Base-by-base conservation (phyloP, 345 rosid species). In the Salix purpurea region DNA sequence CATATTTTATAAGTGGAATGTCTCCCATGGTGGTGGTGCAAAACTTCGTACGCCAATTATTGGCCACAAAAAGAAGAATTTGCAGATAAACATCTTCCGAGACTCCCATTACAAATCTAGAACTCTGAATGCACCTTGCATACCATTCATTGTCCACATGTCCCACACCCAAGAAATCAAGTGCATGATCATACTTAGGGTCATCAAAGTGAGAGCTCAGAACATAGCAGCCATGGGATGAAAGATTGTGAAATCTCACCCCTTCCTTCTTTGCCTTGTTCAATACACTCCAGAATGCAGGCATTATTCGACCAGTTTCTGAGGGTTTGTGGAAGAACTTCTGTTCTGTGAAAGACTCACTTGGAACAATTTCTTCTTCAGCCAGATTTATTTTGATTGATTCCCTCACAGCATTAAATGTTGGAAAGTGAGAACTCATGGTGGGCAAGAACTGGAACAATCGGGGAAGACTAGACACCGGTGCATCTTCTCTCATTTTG, bases 401-500 rank as follows among this genome's bases (percentile, higher is more conserved):
- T 14, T 87, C 88, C 71, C 92, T 79, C 24, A 91, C 84, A 28
- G 50, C 79, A 72, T 91, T 84, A 37, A 93, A 74, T 67, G 44
- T 64, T 26, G 67, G 74, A 69, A 78, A 85, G 36, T 70, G 3
- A 68, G 96, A 86, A 64, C n/a, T 4, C 2, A 62, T 77, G 67
- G 88, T 79, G 12, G 96, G 97, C 84, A 92, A 76, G 88, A 91
- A 92, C 50, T 50, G 23, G 72, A 91, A 93, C 84, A 84, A 75
- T 26, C 71, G 78, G 62, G 86, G 79, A 83, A 91, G 74, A 75
- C 77, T 88, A 48, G 89, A 87, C 0, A 82, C 73, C 0, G 91
- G 97, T 72, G 94, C 91, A 50, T 80, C 83, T 67, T 70, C 81
- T 6, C 77, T 78, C 76, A 71, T 54, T 80, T 84, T 91, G 39